Conservation (phyloP, 208 protist species). For the Wallacemonas sp. region DNA sequence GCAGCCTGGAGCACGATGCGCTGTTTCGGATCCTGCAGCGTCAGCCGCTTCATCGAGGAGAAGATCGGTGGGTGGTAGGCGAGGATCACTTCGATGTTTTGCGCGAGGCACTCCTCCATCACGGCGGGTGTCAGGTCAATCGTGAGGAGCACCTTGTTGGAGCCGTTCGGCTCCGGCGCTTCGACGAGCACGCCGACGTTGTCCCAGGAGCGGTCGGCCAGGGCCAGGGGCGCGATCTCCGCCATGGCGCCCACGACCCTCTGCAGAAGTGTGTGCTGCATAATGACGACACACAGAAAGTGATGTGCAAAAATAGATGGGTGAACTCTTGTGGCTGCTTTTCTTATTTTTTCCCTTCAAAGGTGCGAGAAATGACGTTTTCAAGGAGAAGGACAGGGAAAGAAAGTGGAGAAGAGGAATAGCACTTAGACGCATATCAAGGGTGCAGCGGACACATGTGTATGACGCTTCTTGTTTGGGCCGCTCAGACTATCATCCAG, state of each 20-base stretch:
- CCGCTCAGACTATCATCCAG: too few species aligned
- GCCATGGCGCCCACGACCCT: conserved; percentile 69
- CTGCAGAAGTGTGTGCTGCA: conserved; percentile 17
- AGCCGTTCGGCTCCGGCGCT: conserved; percentile 52
- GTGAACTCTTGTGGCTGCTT: too few species aligned
- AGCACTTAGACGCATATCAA: too few species aligned
- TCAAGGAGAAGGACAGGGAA: too few species aligned
- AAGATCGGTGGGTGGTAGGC: conserved; percentile 94
- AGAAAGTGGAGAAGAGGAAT: too few species aligned
- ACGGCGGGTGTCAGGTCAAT: conserved; percentile 92
- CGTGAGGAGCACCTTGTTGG: conserved; percentile 76
- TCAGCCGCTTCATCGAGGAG: conserved; percentile 79
- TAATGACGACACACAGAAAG: too few species aligned
- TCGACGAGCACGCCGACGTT: conserved; percentile 95
- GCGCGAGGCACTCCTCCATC: conserved; percentile 82
- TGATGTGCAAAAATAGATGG: too few species aligned
- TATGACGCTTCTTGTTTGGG: too few species aligned
- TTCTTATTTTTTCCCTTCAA: too few species aligned
- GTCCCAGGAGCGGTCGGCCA: conserved; percentile 93
- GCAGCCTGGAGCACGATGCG: conserved; percentile 68
- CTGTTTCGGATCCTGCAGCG: conserved; percentile 67
- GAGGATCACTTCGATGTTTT: conserved; percentile 77
- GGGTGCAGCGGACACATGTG: too few species aligned
- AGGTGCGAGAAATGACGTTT: too few species aligned
- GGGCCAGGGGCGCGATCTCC: conserved; percentile 79